Evolutionary conservation across 2,329 filamentous ascomycete species (phyloP).

Genomic region (Ophiobolus disseminans): DNA sequence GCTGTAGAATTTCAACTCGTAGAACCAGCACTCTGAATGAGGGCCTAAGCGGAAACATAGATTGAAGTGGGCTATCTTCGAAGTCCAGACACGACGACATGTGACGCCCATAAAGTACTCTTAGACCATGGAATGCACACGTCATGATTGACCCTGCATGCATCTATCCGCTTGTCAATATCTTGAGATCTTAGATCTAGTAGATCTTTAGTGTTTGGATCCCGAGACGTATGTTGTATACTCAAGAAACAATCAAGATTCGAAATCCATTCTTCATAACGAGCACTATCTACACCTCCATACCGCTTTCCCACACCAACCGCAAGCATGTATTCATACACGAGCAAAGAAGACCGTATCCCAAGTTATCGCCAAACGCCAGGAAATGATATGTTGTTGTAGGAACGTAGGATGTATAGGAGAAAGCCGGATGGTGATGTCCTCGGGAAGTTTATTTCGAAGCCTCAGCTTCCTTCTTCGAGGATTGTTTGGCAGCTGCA

Average conservation of each 20-base stretch:
- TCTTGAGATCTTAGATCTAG: too few relatives aligned
- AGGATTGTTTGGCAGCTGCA: slow-evolving; percentile 28
- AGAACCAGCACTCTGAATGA: background rate
- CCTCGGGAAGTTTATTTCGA: too few relatives aligned
- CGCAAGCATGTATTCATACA: slow-evolving; percentile 6
- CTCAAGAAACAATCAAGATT: background rate
- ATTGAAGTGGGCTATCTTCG: background rate
- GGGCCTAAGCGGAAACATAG: background rate
- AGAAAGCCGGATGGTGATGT: too few relatives aligned
- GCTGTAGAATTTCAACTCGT: background rate
- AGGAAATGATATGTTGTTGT: slow-evolving; percentile 19
- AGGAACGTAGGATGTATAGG: too few relatives aligned
- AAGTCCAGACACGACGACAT: slow-evolving; percentile 3
- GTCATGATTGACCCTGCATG: slow-evolving; percentile 31
- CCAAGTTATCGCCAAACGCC: slow-evolving; percentile 24
- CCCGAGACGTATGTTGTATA: too few relatives aligned
- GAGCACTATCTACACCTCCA: slow-evolving; percentile 4
- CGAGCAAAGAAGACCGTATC: background rate
- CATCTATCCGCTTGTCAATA: background rate
- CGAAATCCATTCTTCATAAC: background rate
- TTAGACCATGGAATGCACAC: slow-evolving; percentile 14
- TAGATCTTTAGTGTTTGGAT: too few relatives aligned
- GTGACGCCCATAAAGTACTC: slow-evolving; percentile 11
- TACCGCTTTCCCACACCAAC: slow-evolving; percentile 10
- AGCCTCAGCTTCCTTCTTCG: slow-evolving; percentile 16